These are phyloP conservation scores for Naganishia onofrii DNA, from an alignment of 768 basidiomycete species.

Conservation along the genomic window DNA sequence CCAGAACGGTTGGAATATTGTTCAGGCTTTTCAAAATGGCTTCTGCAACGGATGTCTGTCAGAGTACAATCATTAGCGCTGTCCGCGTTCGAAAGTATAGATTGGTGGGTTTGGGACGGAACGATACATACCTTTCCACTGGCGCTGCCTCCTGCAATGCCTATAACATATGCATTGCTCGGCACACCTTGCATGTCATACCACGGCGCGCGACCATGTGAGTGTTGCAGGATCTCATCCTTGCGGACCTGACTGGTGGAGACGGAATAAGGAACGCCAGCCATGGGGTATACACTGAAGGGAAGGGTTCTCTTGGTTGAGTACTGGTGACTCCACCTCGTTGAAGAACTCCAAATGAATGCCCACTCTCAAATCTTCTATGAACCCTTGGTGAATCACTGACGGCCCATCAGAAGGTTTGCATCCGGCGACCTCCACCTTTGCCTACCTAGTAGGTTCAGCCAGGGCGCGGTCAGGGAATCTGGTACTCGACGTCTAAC, in stretches of 20 bases:
- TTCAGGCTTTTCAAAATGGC: slow-evolving; percentile 52
- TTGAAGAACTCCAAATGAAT: neutral
- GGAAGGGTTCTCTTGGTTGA: neutral
- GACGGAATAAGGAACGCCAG: slow-evolving; percentile 9
- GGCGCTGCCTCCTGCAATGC: slow-evolving; percentile 55
- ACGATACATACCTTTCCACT: slow-evolving; percentile 51
- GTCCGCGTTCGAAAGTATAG: neutral
- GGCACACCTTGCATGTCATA: slow-evolving; percentile 52
- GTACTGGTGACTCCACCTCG: neutral
- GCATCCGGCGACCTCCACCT: slow-evolving; percentile 16
- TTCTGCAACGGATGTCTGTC: slow-evolving; percentile 50
- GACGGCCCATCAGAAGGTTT: neutral
- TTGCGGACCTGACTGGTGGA: slow-evolving; percentile 27
- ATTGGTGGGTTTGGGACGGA: neutral
- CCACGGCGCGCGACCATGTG: slow-evolving; percentile 50
- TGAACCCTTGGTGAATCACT: slow-evolving; percentile 17
- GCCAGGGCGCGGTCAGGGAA: too few species aligned
- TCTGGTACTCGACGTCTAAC: too few species aligned
- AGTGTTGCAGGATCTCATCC: slow-evolving; percentile 29
- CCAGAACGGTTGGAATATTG: slow-evolving; percentile 64
- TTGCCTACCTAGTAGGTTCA: too few species aligned
- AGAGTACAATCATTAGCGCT: neutral
- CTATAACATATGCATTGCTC: slow-evolving; percentile 53
- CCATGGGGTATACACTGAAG: neutral
- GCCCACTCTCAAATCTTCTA: slow-evolving; percentile 10